Evolutionary conservation across 1,139 yeast species (phyloP).

Genomic region (Yamadazyma sp.): DNA sequence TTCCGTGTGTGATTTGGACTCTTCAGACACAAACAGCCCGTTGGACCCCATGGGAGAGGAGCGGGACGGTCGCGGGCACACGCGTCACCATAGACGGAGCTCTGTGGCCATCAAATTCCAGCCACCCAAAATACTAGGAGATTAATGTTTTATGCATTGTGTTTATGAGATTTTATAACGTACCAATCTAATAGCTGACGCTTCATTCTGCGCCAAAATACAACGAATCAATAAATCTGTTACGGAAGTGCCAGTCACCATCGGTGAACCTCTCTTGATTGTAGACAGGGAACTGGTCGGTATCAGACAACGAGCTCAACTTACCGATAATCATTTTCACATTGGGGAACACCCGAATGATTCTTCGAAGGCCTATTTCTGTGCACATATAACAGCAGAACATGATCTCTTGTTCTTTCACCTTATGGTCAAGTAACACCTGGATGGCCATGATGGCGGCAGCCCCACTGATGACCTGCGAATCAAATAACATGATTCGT

Average conservation of each 20-base stretch:
- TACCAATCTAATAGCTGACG: no score
- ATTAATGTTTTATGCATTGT: not conserved
- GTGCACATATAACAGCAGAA: slow-evolving; percentile 76
- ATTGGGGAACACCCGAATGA: slow-evolving; percentile 69
- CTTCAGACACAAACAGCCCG: slow-evolving; percentile 7
- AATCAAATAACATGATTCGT: slow-evolving; percentile 72
- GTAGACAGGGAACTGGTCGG: slow-evolving; percentile 18
- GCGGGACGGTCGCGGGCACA: not conserved
- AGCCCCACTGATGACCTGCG: slow-evolving; percentile 89
- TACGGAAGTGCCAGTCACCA: slow-evolving; percentile 61
- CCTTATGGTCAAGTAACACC: slow-evolving; percentile 79
- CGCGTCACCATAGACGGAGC: slow-evolving; percentile 27
- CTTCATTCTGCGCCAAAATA: slow-evolving; percentile 72
- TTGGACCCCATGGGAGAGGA: slow-evolving; percentile 9
- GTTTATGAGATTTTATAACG: no score
- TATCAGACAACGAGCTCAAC: slow-evolving; percentile 45
- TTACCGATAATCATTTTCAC: slow-evolving; percentile 72
- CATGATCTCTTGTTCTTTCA: slow-evolving; percentile 60
- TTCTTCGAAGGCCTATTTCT: slow-evolving; percentile 75
- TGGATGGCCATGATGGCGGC: slow-evolving; percentile 94
- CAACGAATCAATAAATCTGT: slow-evolving; percentile 70
- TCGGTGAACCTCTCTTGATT: slow-evolving; percentile 42
- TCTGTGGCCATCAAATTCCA: slow-evolving; percentile 35
- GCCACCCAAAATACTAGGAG: slow-evolving; percentile 15
- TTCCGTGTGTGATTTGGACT: slow-evolving; percentile 17